Percentiles rank a stretch among this genome's conserved stretches.
Evolutionary conservation across 2,329 filamentous ascomycete species (phyloP).

Genomic region (Fusarium siculi): DNA sequence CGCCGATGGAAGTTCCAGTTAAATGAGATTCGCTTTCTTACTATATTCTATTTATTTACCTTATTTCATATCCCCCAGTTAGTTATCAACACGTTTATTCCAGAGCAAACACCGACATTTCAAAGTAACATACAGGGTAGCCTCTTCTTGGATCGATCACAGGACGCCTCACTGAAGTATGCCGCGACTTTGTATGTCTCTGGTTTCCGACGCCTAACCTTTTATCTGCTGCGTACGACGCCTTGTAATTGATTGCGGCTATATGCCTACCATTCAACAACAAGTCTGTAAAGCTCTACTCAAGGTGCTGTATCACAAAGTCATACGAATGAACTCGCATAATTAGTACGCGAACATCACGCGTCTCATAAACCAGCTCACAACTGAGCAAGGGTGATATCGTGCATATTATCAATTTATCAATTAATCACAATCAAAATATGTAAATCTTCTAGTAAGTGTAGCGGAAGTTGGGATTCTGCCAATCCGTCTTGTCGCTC

Average conservation of each 20-base stretch:
- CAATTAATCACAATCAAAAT: not conserved
- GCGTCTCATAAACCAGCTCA: not conserved
- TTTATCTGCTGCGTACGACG: not conserved
- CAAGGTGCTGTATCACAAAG: fast-evolving
- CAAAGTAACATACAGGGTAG: not conserved
- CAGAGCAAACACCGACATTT: not conserved
- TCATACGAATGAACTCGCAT: not conserved
- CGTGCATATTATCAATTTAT: fast-evolving
- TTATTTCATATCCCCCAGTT: fast-evolving
- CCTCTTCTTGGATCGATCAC: too few relatives aligned
- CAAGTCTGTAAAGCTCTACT: not conserved
- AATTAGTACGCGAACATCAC: fast-evolving
- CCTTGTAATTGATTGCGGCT: not conserved
- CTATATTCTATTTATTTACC: too few relatives aligned
- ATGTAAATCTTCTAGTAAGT: conserved; percentile 2
- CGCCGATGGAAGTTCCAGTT: not conserved
- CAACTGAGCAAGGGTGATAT: fast-evolving
- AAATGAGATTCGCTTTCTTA: not conserved
- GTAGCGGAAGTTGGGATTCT: conserved; percentile 35
- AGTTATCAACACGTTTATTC: too few relatives aligned
- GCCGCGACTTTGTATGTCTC: not conserved
- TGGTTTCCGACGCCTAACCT: not conserved
- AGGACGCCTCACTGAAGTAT: too few relatives aligned
- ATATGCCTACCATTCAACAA: not conserved
- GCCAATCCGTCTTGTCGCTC: conserved; percentile 27